phyloP scores from a whole-genome alignment of 306 rosid genomes.

The Comarum palustre region DNA sequence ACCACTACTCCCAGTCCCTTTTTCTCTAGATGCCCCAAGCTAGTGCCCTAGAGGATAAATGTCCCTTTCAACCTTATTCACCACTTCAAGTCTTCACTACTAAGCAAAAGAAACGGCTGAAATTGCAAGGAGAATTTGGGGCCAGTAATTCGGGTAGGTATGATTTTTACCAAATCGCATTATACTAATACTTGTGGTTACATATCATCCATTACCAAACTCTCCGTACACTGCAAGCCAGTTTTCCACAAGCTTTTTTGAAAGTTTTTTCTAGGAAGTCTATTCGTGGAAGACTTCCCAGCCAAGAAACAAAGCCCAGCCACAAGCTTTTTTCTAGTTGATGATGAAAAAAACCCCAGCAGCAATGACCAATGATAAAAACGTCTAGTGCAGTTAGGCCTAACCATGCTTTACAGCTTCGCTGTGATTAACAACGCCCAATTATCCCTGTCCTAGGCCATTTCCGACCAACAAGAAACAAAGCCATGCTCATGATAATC shows the following conservation, averaged over 20 bases:
- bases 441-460: neutral
- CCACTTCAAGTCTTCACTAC: neutral
- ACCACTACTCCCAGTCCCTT: slow-evolving; percentile 19
- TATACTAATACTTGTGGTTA: neutral
- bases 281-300: neutral
- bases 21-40: neutral
- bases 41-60: neutral
- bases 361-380: neutral
- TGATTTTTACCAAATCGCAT: neutral
- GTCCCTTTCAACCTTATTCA: slow-evolving; percentile 11
- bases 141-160: neutral
- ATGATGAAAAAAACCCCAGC: neutral
- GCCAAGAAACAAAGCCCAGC: neutral
- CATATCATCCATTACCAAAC: neutral
- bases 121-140: neutral
- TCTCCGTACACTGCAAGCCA: neutral
- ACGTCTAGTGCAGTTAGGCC: neutral
- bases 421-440: neutral
- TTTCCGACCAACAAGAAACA: neutral
- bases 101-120: neutral
- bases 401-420: neutral
- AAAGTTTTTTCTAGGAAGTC: neutral
- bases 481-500: neutral
- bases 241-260: neutral
- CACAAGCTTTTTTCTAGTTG: too few species aligned